Percentiles rank a stretch among this genome's conserved stretches.
Evolutionary conservation across 768 basidiomycete genomes (phyloP).

Genomic region (Phylloporus sp.): DNA sequence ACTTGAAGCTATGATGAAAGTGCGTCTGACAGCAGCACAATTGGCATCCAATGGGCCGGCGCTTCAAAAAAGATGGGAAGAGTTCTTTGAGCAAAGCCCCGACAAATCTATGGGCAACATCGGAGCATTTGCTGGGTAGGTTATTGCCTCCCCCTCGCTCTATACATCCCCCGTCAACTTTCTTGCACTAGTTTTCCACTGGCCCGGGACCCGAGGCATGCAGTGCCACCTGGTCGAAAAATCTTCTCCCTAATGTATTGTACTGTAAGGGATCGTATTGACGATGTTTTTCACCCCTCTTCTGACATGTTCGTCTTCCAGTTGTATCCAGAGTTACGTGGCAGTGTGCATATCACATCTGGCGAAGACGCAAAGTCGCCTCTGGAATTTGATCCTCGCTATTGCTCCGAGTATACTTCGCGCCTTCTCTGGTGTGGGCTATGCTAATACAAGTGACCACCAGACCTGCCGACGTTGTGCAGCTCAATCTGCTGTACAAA

Average conservation of each 20-base stretch:
- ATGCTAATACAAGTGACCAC: background rate
- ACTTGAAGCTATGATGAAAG: constrained; percentile 49
- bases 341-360: constrained; percentile 43
- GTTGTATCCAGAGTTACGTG: constrained; percentile 41
- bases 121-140: constrained; percentile 38
- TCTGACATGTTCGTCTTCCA: constrained; percentile 1
- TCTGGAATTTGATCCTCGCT: constrained; percentile 41
- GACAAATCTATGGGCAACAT: constrained; percentile 55
- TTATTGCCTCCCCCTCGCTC: background rate
- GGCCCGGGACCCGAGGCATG: constrained; percentile 3
- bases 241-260: constrained; percentile 29
- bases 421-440: background rate
- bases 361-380: constrained; percentile 37
- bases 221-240: constrained; percentile 21
- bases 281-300: background rate
- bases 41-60: constrained; percentile 37
- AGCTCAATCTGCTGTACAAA: constrained; percentile 52
- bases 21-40: constrained; percentile 47
- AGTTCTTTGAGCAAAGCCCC: constrained; percentile 43
- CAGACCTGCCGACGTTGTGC: constrained; percentile 35
- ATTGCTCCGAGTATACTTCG: constrained; percentile 36
- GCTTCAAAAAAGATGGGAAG: constrained; percentile 47
- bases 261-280: constrained; percentile 19
- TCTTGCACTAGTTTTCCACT: constrained; percentile 18
- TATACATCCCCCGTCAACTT: background rate